These are phyloP conservation scores for Gloeophyllum trabeum DNA, from an alignment of 768 basidiomycete species.

Conservation along the genomic window DNA sequence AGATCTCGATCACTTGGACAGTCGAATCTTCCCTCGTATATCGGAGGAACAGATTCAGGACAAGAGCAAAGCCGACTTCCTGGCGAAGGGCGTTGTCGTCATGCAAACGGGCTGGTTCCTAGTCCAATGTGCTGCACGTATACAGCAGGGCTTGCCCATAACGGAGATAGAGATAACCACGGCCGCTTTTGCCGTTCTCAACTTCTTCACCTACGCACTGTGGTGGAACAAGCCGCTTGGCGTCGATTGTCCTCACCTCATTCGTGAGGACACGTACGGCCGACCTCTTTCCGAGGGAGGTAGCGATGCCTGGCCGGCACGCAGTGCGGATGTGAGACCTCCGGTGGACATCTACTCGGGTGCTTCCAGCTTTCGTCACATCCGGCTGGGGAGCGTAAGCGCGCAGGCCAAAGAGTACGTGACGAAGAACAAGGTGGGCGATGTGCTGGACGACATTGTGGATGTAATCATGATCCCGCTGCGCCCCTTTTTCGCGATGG, in stretches of 20 bases:
- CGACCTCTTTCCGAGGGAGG: background rate
- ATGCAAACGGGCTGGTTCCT: no score
- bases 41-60: background rate
- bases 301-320: background rate
- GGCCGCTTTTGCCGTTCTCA: slow-evolving; percentile 11
- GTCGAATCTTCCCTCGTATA: background rate
- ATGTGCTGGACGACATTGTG: background rate
- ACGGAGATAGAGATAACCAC: slow-evolving; percentile 11
- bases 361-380: background rate
- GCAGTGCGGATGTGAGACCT: background rate
- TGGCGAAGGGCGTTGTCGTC: background rate
- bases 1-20: background rate
- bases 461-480: background rate
- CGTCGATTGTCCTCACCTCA: slow-evolving; percentile 7
- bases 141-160: slow-evolving; percentile 5
- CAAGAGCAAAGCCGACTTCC: background rate
- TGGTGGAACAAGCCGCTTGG: slow-evolving; percentile 27
- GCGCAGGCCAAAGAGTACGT: no score
- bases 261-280: background rate
- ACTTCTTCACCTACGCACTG: slow-evolving; percentile 16
- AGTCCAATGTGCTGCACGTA: no score
- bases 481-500: background rate
- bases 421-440: no score
- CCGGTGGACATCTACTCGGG: background rate
- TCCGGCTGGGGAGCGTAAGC: background rate